phyloP scores from a whole-genome alignment of 1,284 basidiomycete genomes.

The Cerioporus squamosus region DNA sequence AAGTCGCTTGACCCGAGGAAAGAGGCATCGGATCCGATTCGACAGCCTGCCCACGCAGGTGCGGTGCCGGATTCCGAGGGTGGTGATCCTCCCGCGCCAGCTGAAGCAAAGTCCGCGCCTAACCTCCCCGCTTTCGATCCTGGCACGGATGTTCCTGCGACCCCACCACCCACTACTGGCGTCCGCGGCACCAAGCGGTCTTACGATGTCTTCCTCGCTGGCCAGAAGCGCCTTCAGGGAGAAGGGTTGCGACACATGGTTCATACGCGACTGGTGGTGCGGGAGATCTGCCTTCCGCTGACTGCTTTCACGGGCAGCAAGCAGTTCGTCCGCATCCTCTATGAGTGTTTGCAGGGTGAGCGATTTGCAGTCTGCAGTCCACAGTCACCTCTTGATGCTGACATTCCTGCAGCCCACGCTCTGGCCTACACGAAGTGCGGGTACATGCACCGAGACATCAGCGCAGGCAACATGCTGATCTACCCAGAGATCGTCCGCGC shows the following conservation, averaged over 20 bases:
- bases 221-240: neutral
- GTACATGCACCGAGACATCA: conserved; percentile 17
- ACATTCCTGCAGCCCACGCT: conserved; percentile 3
- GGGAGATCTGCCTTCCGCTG: conserved; percentile 6
- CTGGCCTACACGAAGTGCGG: neutral
- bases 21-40: no score
- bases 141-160: no score
- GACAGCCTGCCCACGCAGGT: no score
- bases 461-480: conserved; percentile 18
- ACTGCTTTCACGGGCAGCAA: neutral
- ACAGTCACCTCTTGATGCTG: neutral
- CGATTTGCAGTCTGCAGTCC: neutral
- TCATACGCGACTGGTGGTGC: conserved; percentile 13
- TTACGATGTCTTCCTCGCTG: neutral
- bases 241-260: neutral
- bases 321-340: neutral
- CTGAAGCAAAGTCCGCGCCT: no score
- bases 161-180: no score
- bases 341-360: conserved; percentile 8
- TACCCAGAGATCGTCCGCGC: neutral
- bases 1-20: no score
- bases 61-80: no score
- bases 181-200: neutral
- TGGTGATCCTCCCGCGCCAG: no score
- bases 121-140: no score